Evolutionary conservation across 352 stramenopile genomes (phyloP).

Genomic region (Globisporangium irregulare): DNA sequence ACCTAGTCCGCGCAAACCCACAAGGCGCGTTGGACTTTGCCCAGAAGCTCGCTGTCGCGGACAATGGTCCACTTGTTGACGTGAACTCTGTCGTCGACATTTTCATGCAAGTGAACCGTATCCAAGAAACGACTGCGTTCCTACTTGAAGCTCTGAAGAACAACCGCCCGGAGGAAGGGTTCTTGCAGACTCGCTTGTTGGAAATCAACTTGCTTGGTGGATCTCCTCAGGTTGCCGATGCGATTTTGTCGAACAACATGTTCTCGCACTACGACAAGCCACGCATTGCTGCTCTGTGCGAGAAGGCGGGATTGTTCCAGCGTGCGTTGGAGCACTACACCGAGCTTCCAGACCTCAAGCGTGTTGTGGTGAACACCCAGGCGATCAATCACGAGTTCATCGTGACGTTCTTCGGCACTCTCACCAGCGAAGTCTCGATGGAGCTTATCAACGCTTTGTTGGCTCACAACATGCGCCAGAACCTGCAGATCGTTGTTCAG

Average conservation of each 20-base stretch:
- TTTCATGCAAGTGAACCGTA: slow-evolving; percentile 98
- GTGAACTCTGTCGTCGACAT: slow-evolving; percentile 99
- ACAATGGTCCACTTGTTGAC: slow-evolving; percentile 95
- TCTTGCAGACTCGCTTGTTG: slow-evolving; percentile 99
- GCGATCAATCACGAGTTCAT: slow-evolving; percentile 97
- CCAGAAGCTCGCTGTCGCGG: slow-evolving; percentile 96
- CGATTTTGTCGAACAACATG: slow-evolving; percentile 99
- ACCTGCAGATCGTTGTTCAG: slow-evolving; percentile 99
- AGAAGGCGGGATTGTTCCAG: slow-evolving; percentile 98
- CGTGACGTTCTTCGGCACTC: slow-evolving; percentile 98
- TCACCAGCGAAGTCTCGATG: slow-evolving; percentile 97
- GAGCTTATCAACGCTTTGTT: slow-evolving; percentile 98
- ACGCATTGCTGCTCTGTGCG: slow-evolving; percentile 97
- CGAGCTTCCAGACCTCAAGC: slow-evolving; percentile 97
- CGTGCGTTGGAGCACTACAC: slow-evolving; percentile 99
- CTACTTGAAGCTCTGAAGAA: slow-evolving; percentile 98
- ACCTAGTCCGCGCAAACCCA: slow-evolving; percentile 98
- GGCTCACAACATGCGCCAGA: slow-evolving; percentile 95
- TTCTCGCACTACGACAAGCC: slow-evolving; percentile 98
- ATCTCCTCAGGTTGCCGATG: slow-evolving; percentile 98
- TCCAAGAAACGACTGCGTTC: slow-evolving; percentile 99
- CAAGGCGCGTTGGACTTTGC: slow-evolving; percentile 97
- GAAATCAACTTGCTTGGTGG: slow-evolving; percentile 99
- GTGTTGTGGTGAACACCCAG: slow-evolving; percentile 91
- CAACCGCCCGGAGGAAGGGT: slow-evolving; percentile 98